Conservation (phyloP, 306 rosid genomes). For the Citrullus amarus region DNA sequence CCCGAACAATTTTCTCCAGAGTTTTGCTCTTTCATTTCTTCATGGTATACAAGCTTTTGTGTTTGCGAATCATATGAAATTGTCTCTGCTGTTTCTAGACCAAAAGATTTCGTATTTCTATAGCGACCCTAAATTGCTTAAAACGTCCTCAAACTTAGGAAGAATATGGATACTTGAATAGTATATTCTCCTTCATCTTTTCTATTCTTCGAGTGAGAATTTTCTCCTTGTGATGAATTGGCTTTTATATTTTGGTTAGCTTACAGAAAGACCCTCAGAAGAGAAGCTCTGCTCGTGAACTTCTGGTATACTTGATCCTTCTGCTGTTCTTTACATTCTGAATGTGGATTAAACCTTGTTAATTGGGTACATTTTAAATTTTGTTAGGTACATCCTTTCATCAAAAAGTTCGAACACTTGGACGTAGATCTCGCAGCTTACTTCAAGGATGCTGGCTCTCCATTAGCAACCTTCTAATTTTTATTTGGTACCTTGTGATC, state of each 20-base stretch:
- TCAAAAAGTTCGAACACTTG: conserved; percentile 50
- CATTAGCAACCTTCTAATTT: conserved; percentile 70
- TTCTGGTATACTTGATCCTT: conserved; percentile 38
- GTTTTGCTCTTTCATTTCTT: conserved; percentile 86
- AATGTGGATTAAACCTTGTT: neutral
- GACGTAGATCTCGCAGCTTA: conserved; percentile 62
- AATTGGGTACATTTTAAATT: conserved; percentile 18
- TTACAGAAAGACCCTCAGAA: conserved; percentile 58
- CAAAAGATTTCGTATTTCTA: neutral
- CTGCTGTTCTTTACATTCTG: neutral
- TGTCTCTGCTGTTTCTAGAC: neutral
- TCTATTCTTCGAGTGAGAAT: neutral
- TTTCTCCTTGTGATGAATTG: neutral
- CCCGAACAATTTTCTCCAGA: conserved; percentile 70
- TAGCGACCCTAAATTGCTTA: neutral
- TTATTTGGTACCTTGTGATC: conserved; percentile 26
- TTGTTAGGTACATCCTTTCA: conserved; percentile 58
- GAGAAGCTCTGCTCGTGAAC: conserved; percentile 74
- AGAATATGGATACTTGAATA: neutral
- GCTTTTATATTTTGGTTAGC: conserved; percentile 21
- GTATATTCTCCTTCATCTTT: neutral
- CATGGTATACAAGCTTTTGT: conserved; percentile 46
- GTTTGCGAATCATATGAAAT: neutral
- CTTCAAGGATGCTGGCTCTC: conserved; percentile 77
- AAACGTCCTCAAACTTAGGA: neutral